These are phyloP conservation scores for Aspergillus japonicus DNA, from an alignment of 2,329 filamentous ascomycete species.

Conservation along the genomic window DNA sequence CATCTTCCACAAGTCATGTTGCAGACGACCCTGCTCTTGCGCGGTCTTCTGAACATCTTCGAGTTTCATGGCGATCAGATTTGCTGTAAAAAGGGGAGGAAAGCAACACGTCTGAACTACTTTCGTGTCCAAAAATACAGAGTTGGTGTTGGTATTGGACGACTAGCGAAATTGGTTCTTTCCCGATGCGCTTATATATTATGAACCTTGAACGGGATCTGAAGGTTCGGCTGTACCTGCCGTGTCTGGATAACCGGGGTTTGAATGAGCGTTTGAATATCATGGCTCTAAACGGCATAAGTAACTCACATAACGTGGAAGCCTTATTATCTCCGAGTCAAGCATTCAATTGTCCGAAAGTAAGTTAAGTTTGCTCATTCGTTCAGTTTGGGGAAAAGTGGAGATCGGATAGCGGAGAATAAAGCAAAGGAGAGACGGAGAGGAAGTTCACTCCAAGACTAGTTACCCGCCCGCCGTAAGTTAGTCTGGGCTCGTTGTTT, in stretches of 20 bases:
- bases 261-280: neutral
- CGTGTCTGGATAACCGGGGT: neutral
- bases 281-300: neutral
- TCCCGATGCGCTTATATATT: neutral
- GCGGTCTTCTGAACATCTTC: slow-evolving; percentile 7
- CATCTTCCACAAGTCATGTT: slow-evolving; percentile 32
- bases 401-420: neutral
- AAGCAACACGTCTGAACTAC: neutral
- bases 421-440: neutral
- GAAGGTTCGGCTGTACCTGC: neutral
- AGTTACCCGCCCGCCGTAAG: neutral
- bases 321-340: neutral
- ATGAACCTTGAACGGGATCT: neutral
- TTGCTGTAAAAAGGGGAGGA: neutral
- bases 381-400: neutral
- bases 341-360: neutral
- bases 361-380: neutral
- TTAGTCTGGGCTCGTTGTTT: too few relatives aligned
- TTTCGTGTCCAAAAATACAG: too few relatives aligned
- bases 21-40: slow-evolving; percentile 21
- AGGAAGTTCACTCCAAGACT: neutral
- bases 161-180: neutral
- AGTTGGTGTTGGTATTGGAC: too few relatives aligned
- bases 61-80: slow-evolving; percentile 14
- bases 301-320: neutral